phyloP scores from a whole-genome alignment of 306 rosid genomes.

The Elaeagnus macrophylla region DNA sequence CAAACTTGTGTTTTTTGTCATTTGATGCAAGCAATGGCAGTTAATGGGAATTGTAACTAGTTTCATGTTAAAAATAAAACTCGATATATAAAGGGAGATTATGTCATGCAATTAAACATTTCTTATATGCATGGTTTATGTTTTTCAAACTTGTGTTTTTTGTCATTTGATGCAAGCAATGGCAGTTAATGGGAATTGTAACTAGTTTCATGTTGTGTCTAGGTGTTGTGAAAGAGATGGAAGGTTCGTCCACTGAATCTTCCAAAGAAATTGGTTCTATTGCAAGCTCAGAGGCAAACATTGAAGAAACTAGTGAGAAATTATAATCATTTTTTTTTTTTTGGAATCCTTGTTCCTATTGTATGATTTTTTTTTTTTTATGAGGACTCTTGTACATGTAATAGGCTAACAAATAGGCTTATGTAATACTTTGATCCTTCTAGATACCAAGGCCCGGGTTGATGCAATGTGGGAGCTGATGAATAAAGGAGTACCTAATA shows the following conservation, averaged over 20 bases:
- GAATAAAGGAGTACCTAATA: constrained; percentile 73
- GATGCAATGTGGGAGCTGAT: constrained; percentile 89
- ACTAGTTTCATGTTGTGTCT: constrained; percentile 13
- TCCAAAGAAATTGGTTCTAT: constrained; percentile 33
- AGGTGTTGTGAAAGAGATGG: constrained; percentile 41
- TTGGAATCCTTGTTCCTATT: constrained; percentile 8
- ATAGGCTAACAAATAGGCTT: constrained; percentile 14
- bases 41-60: not conserved
- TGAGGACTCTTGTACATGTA: constrained; percentile 1
- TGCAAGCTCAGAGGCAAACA: constrained; percentile 29
- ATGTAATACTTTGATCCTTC: constrained; percentile 9
- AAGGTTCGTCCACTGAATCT: constrained; percentile 29
- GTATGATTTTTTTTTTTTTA: not conserved
- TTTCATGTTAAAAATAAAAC: too few relatives aligned
- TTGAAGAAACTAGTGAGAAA: constrained; percentile 44
- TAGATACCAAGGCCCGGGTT: constrained; percentile 66
- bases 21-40: not conserved
- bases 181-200: not conserved
- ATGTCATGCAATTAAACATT: not conserved
- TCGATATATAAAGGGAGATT: too few relatives aligned
- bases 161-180: not conserved
- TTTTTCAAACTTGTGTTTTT: not conserved
- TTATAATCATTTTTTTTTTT: constrained; percentile 3
- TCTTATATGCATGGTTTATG: not conserved
- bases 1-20: not conserved